A percentile compares a stretch with the other conserved stretches of the same genome.
These are phyloP conservation scores for Hypoxylon sp. DNA, from an alignment of 2,329 filamentous ascomycete genomes.

Conservation along the genomic window DNA sequence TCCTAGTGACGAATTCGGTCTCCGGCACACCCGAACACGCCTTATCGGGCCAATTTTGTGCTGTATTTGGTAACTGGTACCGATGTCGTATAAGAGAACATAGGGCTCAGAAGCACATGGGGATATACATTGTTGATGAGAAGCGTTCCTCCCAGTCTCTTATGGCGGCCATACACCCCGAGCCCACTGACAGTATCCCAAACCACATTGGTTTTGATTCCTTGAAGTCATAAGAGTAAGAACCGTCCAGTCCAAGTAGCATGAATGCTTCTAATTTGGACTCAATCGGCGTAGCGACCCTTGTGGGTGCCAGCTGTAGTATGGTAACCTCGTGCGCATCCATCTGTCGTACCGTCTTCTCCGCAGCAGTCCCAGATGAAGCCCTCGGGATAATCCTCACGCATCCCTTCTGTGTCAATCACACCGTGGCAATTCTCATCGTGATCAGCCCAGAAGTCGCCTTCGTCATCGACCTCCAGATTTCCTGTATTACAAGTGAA, in stretches of 20 bases:
- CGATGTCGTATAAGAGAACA: slow-evolving; percentile 36
- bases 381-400: slow-evolving; percentile 38
- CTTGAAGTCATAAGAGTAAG: slow-evolving; percentile 20
- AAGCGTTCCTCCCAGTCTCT: slow-evolving; percentile 40
- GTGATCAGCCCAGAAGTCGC: slow-evolving; percentile 42
- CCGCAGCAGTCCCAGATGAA: slow-evolving; percentile 46
- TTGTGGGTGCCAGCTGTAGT: neutral
- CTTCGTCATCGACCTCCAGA: slow-evolving; percentile 37
- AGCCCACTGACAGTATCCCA: neutral
- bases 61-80: slow-evolving; percentile 38
- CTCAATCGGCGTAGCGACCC: neutral
- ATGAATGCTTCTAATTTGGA: too few species aligned
- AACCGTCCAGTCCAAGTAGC: too few species aligned
- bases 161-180: slow-evolving; percentile 27
- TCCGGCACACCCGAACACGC: slow-evolving; percentile 33
- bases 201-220: slow-evolving; percentile 40
- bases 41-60: slow-evolving; percentile 36
- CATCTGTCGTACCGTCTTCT: slow-evolving; percentile 6
- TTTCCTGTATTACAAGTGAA: slow-evolving; percentile 26
- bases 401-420: slow-evolving; percentile 38
- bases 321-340: slow-evolving; percentile 24
- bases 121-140: slow-evolving; percentile 45
- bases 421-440: slow-evolving; percentile 42
- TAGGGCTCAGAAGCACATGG: slow-evolving; percentile 38
- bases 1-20: slow-evolving; percentile 40